Conservation (phyloP, 805 yeast genomes). For the Vanderwaltozyma yarrowii region DNA sequence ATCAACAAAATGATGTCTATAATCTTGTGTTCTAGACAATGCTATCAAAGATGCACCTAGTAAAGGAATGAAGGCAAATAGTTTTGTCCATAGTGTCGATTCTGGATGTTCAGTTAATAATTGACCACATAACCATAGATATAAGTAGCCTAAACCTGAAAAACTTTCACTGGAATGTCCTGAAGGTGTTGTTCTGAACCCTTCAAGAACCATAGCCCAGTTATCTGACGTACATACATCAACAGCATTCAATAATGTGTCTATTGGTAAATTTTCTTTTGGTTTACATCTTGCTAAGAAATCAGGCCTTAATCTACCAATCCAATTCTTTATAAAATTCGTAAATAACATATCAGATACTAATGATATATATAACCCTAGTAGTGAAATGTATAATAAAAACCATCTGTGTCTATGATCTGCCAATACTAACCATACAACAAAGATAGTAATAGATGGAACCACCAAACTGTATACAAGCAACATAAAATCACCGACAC, state of each 20-base stretch:
- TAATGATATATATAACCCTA: conserved; percentile 58
- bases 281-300: conserved; percentile 81
- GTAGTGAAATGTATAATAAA: conserved; percentile 48
- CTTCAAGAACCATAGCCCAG: conserved; percentile 41
- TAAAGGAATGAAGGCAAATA: conserved; percentile 44
- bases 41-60: conserved; percentile 72
- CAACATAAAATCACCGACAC: conserved; percentile 50
- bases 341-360: conserved; percentile 54
- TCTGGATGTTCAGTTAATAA: conserved; percentile 37
- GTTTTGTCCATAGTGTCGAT: conserved; percentile 55
- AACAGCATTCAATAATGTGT: conserved; percentile 45
- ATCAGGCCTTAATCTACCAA: conserved; percentile 91
- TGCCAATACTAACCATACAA: conserved; percentile 25
- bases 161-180: conserved; percentile 71
- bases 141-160: conserved; percentile 52
- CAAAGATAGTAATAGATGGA: conserved; percentile 37
- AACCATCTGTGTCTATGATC: conserved; percentile 46
- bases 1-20: conserved; percentile 88
- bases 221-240: conserved; percentile 57
- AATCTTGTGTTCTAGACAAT: conserved; percentile 78
- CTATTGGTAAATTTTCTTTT: conserved; percentile 42
- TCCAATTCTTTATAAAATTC: conserved; percentile 66
- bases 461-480: conserved; percentile 42
- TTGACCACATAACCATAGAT: conserved; percentile 64
- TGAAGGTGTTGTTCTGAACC: conserved; percentile 74